Evolutionary conservation across 108 stramenopile species (phyloP), one percentile per base, ranked within the genome.

Genomic region (Pseudonitzschia delicatissima): DNA sequence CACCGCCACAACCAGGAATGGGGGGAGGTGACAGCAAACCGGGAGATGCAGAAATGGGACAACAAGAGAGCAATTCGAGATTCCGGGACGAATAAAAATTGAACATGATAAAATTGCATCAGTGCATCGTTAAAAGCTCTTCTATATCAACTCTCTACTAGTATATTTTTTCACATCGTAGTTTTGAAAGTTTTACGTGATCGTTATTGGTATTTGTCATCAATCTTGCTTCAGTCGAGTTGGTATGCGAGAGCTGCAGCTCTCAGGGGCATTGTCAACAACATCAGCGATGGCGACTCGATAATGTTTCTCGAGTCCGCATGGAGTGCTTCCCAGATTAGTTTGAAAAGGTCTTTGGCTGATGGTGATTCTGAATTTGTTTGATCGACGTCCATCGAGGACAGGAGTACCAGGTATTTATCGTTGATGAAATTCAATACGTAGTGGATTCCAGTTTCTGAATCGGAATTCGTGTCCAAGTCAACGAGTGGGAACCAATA

Each of bases 261-360:
- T 31, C 86, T 77, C 5, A 92, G 64, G 37, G 84, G 82, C 64
- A 82, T 80, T 57, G 82, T 62, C 39, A 61, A 52, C 32, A 89
- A 32, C 66, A 86, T 74, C 35, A 79, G 65, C 15, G 77, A 78
- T 17, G 82, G 74, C 18, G 71, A 50, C 18, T 86, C 79, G 52
- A 92, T 36, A 55, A 83, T 67, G 18, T 68, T 70, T 40, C 69
- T 62, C 25, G 39, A 21, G 20, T 81, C 47, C 21, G 11, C 32
- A 2, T 27, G 17, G 12, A 87, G 68, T 5, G 68, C 68, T 26
- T 61, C 50, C 69, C 68, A 85, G 15, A 89, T 47, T 11, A 62
- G 57, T 20, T 48, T 18, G 53, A 91, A 69, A 3, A 62, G 40
- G 18, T 45, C 69, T 40, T 53, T 55, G 0, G 71, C 66, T 28